Evolutionary conservation across 148 eudicot species (phyloP).

Genomic region (Talinum fruticosum): DNA sequence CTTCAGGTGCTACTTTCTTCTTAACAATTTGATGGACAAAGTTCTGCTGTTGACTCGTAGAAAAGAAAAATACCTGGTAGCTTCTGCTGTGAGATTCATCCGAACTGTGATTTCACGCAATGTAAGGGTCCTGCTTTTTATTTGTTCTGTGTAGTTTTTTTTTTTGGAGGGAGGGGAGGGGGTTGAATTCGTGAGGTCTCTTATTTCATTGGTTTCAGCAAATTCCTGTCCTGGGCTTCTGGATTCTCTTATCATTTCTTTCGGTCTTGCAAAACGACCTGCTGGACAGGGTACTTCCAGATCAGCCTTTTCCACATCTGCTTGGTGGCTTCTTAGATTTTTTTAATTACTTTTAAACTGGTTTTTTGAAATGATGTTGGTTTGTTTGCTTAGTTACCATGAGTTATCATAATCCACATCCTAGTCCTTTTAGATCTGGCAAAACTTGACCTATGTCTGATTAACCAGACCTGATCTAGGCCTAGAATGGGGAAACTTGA

Average conservation of each 20-base stretch:
- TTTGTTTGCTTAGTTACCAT: no score
- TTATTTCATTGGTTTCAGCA: not conserved
- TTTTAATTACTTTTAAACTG: no score
- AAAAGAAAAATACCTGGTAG: constrained; percentile 82
- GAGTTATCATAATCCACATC: no score
- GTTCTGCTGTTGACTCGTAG: constrained; percentile 65
- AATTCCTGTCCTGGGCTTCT: not conserved
- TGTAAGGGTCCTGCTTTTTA: constrained; percentile 47
- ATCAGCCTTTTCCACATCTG: no score
- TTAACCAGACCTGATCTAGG: not conserved
- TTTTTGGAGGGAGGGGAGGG: not conserved
- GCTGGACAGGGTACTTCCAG: not conserved
- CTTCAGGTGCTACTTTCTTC: constrained; percentile 83
- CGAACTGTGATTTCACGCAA: constrained; percentile 82
- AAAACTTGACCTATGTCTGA: not conserved
- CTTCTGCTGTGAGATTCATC: constrained; percentile 83
- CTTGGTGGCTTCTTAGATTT: no score
- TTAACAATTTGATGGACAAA: constrained; percentile 71
- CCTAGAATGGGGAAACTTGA: not conserved
- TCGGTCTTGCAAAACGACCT: not conserved
- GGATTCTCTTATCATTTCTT: not conserved
- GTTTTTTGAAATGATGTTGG: no score
- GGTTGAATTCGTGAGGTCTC: not conserved
- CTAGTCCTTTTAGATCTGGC: no score
- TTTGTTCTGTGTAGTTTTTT: not conserved